A percentile compares a stretch with the other conserved stretches of the same genome.
These are phyloP conservation scores for Inga leiocalycina DNA, from an alignment of 306 rosid species.

Conservation along the genomic window DNA sequence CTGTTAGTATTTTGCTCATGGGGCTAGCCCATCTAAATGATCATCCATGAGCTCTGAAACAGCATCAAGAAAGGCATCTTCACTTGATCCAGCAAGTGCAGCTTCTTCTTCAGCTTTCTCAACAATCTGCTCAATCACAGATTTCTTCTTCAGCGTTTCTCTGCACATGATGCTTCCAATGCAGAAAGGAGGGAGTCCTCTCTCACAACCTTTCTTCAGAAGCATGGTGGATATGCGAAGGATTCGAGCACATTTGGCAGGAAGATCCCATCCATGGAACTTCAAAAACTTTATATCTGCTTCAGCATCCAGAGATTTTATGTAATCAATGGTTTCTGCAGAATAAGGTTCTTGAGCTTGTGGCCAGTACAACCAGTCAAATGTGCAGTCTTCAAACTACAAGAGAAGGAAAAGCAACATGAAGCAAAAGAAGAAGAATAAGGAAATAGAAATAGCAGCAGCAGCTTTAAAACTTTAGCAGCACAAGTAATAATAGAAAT, in stretches of 20 bases:
- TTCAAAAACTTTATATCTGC: slow-evolving; percentile 64
- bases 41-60: slow-evolving; percentile 58
- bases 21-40: slow-evolving; percentile 42
- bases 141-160: slow-evolving; percentile 54
- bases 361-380: slow-evolving; percentile 80
- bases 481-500: background rate
- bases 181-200: slow-evolving; percentile 63
- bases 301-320: slow-evolving; percentile 59
- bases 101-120: slow-evolving; percentile 58
- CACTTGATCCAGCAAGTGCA: slow-evolving; percentile 50
- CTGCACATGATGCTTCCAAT: slow-evolving; percentile 72
- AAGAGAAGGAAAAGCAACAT: slow-evolving; percentile 19
- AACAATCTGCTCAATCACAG: slow-evolving; percentile 60
- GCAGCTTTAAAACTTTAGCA: background rate
- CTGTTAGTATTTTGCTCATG: slow-evolving; percentile 19
- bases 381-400: slow-evolving; percentile 82
- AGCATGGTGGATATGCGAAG: slow-evolving; percentile 68
- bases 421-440: background rate
- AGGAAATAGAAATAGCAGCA: slow-evolving; percentile 12
- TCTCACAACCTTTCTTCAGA: slow-evolving; percentile 64
- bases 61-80: slow-evolving; percentile 53
- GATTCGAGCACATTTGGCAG: slow-evolving; percentile 48
- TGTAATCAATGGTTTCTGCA: slow-evolving; percentile 51
- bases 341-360: slow-evolving; percentile 70
- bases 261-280: slow-evolving; percentile 69